Percentiles rank a stretch among this genome's conserved stretches.
These are phyloP conservation scores for Cystoderma amianthinum DNA, from an alignment of 768 basidiomycete genomes.

Conservation along the genomic window DNA sequence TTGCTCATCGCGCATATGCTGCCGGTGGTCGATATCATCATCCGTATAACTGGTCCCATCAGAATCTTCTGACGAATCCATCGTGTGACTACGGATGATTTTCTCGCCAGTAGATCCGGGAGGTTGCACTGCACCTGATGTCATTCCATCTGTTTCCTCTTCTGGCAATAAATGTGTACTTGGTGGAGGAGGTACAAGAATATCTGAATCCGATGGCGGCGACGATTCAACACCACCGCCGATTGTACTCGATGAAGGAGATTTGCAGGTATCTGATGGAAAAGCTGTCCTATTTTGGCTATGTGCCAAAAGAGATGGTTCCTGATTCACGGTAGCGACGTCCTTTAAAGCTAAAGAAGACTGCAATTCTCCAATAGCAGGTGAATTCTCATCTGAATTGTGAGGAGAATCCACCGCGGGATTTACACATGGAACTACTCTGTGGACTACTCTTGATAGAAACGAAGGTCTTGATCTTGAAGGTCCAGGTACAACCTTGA, in stretches of 20 bases:
- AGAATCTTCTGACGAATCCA: conserved; percentile 40
- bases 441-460: conserved; percentile 55
- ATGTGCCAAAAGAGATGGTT: too few relatives aligned
- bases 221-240: conserved; percentile 14
- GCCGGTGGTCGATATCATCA: conserved; percentile 47
- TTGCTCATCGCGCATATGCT: conserved; percentile 51
- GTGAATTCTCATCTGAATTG: conserved; percentile 23
- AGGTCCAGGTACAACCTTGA: conserved; percentile 18
- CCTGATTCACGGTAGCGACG: neutral
- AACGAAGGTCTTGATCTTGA: conserved; percentile 40
- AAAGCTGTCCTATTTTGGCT: too few relatives aligned
- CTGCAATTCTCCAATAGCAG: conserved; percentile 11
- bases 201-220: conserved; percentile 21
- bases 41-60: conserved; percentile 65
- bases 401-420: conserved; percentile 34
- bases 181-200: conserved; percentile 32
- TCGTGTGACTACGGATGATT: conserved; percentile 30
- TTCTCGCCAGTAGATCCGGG: conserved; percentile 74
- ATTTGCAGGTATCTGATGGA: neutral
- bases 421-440: conserved; percentile 62
- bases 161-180: conserved; percentile 27
- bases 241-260: neutral
- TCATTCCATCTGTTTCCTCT: conserved; percentile 79
- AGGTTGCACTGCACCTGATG: conserved; percentile 86
- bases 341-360: conserved; percentile 15